phyloP scores from a whole-genome alignment of 441 rosid genomes.

The Pelargonium cotyledonis region DNA sequence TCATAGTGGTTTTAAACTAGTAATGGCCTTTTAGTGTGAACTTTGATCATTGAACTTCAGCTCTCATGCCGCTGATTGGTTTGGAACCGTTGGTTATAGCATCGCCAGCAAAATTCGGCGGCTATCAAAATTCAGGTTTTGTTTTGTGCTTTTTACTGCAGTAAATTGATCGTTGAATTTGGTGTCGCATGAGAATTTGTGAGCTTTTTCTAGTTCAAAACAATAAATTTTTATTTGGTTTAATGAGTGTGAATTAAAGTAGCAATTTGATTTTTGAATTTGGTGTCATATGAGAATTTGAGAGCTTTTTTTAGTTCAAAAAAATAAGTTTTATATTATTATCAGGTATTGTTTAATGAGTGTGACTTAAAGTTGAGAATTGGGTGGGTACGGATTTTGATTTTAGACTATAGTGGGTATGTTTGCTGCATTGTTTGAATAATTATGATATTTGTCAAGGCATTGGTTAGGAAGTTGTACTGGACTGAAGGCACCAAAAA shows the following conservation, averaged over 20 bases:
- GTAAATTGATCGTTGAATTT: slow-evolving; percentile 5
- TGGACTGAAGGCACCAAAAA: no score
- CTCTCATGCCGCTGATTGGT: slow-evolving; percentile 38
- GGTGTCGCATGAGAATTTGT: neutral
- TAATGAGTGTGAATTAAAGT: neutral
- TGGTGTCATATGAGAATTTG: neutral
- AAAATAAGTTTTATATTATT: no score
- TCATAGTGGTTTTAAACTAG: no score
- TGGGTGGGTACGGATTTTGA: neutral
- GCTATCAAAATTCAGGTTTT: slow-evolving; percentile 78
- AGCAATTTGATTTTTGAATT: slow-evolving; percentile 6
- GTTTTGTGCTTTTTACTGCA: neutral
- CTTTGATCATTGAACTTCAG: no score
- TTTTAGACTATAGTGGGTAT: neutral
- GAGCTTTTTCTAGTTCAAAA: neutral
- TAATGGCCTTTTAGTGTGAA: no score
- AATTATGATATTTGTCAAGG: neutral
- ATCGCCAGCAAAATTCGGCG: slow-evolving; percentile 69
- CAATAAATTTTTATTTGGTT: no score
- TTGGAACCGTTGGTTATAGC: slow-evolving; percentile 70
- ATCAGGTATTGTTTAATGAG: no score
- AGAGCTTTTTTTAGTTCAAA: neutral
- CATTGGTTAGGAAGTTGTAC: no score
- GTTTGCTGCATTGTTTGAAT: neutral
- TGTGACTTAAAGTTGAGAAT: neutral